These are phyloP conservation scores for Rhytidiadelphus loreus DNA, from an alignment of 225 moss, liverwort and hornwort species.

Conservation along the genomic window DNA sequence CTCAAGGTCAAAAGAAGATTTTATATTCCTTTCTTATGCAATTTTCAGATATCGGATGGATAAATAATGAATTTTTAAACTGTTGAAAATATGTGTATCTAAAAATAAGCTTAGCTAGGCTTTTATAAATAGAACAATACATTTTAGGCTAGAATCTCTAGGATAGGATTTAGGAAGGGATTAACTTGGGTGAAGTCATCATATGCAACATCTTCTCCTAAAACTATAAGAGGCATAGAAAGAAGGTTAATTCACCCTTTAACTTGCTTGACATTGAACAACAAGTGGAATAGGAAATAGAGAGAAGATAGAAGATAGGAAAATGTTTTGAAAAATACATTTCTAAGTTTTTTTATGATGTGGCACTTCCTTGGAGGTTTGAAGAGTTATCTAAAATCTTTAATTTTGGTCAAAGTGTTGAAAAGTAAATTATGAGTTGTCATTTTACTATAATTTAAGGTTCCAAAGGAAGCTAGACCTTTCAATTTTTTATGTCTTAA, in stretches of 20 bases:
- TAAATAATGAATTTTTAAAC: no score
- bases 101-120: no score
- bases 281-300: background rate
- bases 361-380: background rate
- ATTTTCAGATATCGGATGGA: no score
- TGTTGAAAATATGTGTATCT: no score
- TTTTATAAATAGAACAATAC: no score
- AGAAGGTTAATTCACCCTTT: background rate
- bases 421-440: background rate
- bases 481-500: fast-evolving
- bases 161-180: background rate
- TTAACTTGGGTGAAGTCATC: background rate
- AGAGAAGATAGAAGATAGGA: background rate
- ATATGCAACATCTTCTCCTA: background rate
- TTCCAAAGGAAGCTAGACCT: background rate
- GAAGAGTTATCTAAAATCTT: background rate
- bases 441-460: background rate
- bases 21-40: no score
- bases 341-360: background rate
- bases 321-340: background rate
- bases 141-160: background rate
- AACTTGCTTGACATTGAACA: background rate
- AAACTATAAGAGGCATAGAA: background rate
- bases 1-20: no score
- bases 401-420: background rate